Base-by-base conservation (phyloP, 2,329 filamentous ascomycete genomes). In the Hypomyces perniciosus region DNA sequence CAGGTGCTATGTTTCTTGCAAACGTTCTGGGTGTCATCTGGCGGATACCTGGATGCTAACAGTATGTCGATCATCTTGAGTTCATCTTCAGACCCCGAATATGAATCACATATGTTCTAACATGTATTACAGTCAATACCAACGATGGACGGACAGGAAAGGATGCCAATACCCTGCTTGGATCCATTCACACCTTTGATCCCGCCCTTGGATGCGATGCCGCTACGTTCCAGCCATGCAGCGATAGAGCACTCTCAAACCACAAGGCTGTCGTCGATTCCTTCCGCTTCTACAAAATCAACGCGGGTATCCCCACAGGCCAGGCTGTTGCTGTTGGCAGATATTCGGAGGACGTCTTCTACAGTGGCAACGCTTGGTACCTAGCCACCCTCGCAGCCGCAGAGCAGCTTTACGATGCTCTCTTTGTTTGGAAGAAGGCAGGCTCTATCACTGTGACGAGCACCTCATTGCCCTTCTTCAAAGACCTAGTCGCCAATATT, bases 331-430 rank as follows among this genome's bases (percentile, higher is more conserved):
- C 81, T 6, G 72, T 86, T 5, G 85, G 86, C 41, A 74, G 86
- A 53, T 89, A 90, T 62, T 68, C 82, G 0, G 85, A 88, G 65
- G 88, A 95, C 59, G 68, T 74, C 4, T 93, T 92, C 68, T 86
- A 84, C 66, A 81, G 81, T 54, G 88, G 87, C 1, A 90, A 93
- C 65, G 88, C 88, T 1, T 93, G 88, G 88, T 88, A 90, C 60
- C 75, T 92, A 9, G 79, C 79, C 59, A 92, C 86, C 1, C 74
- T 90, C 30, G 87, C 86, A 2, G 86, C 86, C 0, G 89, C 88
- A 3, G 88, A 93, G 67, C 84, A 88, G 62, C 77, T 95, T 3
- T 92, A 90, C 64, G 84, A 87, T 59, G 85, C 88, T 1, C 61
- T 90, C 1, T 84, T 85, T 57, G 81, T 85, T 45, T 92, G 86